Percentiles rank a stretch among this genome's conserved stretches.
These are phyloP conservation scores for Hibiscus mutabilis DNA, from an alignment of 345 rosid species.

Conservation along the genomic window DNA sequence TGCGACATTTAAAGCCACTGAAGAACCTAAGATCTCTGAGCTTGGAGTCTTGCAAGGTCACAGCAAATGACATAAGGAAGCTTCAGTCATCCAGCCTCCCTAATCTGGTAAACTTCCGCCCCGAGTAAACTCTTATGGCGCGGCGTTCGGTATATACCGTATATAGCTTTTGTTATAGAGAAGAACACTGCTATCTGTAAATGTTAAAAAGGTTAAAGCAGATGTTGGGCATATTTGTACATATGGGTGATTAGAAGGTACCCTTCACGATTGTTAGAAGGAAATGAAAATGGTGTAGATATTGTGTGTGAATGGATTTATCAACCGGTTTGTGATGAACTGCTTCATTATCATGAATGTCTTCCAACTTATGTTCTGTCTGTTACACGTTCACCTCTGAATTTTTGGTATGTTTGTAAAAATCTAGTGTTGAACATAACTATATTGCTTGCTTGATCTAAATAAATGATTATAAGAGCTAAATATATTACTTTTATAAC, in stretches of 20 bases:
- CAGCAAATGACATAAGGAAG: conserved; percentile 61
- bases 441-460: no score
- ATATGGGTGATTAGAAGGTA: no score
- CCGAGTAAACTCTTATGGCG: conserved; percentile 31
- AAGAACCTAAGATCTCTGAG: conserved; percentile 67
- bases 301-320: no score
- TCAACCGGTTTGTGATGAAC: no score
- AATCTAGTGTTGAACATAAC: background rate
- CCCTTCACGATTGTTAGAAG: no score
- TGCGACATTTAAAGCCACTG: conserved; percentile 60
- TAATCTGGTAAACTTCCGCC: conserved; percentile 66
- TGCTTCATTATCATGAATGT: no score
- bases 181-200: background rate
- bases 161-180: conserved; percentile 11
- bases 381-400: no score
- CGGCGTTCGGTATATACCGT: background rate
- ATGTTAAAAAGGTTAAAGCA: background rate
- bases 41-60: conserved; percentile 76
- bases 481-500: no score
- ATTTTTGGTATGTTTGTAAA: conserved; percentile 15
- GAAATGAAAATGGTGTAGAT: no score
- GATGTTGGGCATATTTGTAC: background rate
- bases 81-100: conserved; percentile 72
- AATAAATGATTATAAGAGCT: no score
- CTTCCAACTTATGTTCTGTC: no score